Conservation (phyloP, 192 early-diverging fungal species). For the Coemansia sp. region DNA sequence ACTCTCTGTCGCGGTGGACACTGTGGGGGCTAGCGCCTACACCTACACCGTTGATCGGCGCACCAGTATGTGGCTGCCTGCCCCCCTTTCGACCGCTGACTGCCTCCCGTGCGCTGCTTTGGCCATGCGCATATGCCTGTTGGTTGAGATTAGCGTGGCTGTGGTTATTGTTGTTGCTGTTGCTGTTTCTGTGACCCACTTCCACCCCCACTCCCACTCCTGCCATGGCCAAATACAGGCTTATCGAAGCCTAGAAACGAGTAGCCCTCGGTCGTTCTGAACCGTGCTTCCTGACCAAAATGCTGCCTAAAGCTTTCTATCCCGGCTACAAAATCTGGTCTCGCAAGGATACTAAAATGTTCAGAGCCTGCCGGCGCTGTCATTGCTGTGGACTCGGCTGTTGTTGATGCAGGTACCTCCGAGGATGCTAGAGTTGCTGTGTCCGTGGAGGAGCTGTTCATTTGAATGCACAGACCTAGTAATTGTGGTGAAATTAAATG, state of each 20-base stretch:
- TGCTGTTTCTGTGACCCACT: constrained; percentile 1
- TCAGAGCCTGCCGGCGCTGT: neutral
- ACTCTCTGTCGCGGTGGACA: constrained; percentile 11
- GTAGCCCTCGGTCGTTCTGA: constrained; percentile 35
- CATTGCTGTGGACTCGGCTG: constrained; percentile 10
- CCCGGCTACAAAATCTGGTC: constrained; percentile 30
- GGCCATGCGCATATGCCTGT: neutral
- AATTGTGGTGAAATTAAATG: too few relatives aligned
- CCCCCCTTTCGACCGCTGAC: constrained; percentile 9
- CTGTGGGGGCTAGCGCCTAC: too few relatives aligned
- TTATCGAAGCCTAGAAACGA: constrained; percentile 38
- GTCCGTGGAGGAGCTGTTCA: neutral
- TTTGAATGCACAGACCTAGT: too few relatives aligned
- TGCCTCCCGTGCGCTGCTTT: constrained; percentile 3
- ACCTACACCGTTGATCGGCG: neutral
- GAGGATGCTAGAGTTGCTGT: neutral
- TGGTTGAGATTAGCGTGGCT: too few relatives aligned
- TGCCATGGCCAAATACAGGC: neutral
- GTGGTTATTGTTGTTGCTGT: constrained; percentile 1
- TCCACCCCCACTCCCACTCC: too few relatives aligned
- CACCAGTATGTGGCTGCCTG: neutral
- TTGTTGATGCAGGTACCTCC: constrained; percentile 4
- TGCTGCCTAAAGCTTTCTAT: constrained; percentile 36
- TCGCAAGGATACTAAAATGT: constrained; percentile 17
- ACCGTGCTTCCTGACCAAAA: constrained; percentile 34